Conservation (phyloP, 495 filamentous ascomycete genomes). For the Staphylotrichum tortipilum region DNA sequence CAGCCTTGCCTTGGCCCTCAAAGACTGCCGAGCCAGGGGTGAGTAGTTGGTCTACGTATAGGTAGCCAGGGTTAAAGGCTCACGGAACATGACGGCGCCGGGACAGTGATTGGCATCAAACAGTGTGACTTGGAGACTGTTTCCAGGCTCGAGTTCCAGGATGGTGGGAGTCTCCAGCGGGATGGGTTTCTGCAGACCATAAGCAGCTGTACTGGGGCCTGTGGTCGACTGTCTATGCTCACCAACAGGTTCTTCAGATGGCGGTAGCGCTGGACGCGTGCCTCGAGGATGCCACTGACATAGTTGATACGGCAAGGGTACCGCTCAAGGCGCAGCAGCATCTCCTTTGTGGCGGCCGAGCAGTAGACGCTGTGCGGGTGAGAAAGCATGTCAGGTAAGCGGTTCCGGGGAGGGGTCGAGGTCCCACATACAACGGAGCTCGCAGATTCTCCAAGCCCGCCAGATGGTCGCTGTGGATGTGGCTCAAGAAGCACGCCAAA, state of each 20-base stretch:
- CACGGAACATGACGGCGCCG: conserved; percentile 83
- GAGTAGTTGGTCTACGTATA: neutral
- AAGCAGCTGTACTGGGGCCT: neutral
- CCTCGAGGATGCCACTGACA: conserved; percentile 66
- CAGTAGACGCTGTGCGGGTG: conserved; percentile 58
- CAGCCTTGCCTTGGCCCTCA: conserved; percentile 63
- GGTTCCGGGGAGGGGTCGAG: neutral
- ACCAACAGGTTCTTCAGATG: conserved; percentile 64
- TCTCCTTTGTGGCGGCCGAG: conserved; percentile 73
- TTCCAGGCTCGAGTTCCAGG: conserved; percentile 63
- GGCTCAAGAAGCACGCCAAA: conserved; percentile 81
- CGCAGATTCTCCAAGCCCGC: conserved; percentile 69
- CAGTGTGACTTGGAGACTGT: conserved; percentile 67
- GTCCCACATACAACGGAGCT: conserved; percentile 51
- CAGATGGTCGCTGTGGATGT: conserved; percentile 90
- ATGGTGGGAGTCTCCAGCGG: conserved; percentile 73
- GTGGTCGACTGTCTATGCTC: neutral
- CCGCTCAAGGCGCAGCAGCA: conserved; percentile 66
- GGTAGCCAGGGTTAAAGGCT: neutral
- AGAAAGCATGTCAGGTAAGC: neutral
- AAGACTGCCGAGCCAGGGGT: conserved; percentile 47
- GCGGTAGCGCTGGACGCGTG: conserved; percentile 58
- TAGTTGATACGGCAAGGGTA: conserved; percentile 73
- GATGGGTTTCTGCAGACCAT: conserved; percentile 57
- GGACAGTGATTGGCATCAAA: conserved; percentile 90